phyloP scores from a whole-genome alignment of 2,329 filamentous ascomycete species.

The Fusarium sp. region DNA sequence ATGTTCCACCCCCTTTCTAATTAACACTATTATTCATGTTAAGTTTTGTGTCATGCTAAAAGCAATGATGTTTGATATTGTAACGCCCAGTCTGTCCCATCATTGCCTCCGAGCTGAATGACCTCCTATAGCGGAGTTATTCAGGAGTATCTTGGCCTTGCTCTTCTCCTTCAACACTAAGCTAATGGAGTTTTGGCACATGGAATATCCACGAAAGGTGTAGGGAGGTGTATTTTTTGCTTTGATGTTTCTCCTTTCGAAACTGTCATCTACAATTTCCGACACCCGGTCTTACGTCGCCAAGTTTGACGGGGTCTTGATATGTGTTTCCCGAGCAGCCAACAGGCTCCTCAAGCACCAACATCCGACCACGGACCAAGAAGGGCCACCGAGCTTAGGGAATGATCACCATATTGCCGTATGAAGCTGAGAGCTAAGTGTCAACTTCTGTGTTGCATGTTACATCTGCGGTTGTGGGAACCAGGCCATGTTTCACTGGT shows the following conservation, averaged over 20 bases:
- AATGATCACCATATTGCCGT: conserved; percentile 13
- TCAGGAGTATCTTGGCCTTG: conserved; percentile 1
- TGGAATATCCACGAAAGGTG: not conserved
- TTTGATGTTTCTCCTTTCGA: conserved; percentile 9
- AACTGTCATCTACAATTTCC: conserved; percentile 16
- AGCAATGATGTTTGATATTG: not conserved
- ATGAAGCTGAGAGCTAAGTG: conserved; percentile 9
- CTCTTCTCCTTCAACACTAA: not conserved
- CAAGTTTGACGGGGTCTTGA: not conserved
- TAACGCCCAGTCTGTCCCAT: not conserved
- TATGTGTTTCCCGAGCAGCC: not conserved
- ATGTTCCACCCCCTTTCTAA: not conserved
- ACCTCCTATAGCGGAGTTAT: conserved; percentile 15
- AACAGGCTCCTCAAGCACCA: not conserved
- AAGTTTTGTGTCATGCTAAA: not conserved
- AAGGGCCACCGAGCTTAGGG: not conserved
- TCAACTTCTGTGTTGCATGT: conserved; percentile 13
- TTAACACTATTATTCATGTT: not conserved
- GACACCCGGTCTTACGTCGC: conserved; percentile 2
- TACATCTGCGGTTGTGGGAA: conserved; percentile 24
- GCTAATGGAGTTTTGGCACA: conserved; percentile 2
- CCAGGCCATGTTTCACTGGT: conserved; percentile 24
- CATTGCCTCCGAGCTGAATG: not conserved
- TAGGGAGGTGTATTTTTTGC: not conserved
- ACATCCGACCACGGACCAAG: not conserved